phyloP scores from a whole-genome alignment of 208 protist species.

The Trichomonas vaginalis region DNA sequence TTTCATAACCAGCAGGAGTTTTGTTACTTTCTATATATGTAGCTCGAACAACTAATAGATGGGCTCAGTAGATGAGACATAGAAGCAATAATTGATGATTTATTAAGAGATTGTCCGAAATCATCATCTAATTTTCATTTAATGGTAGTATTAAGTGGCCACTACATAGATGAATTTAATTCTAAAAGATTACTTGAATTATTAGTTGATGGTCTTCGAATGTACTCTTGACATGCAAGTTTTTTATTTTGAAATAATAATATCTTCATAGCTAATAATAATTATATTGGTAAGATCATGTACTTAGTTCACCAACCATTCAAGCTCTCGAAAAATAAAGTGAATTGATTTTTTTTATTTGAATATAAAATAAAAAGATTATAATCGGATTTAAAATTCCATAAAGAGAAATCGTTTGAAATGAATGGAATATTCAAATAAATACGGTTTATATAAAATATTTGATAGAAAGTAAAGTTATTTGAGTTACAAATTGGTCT shows the following conservation, averaged over 20 bases:
- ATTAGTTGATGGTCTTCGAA: not conserved
- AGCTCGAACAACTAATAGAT: not conserved
- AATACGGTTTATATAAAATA: too few species aligned
- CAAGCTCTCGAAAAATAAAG: too few species aligned
- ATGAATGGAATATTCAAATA: too few species aligned
- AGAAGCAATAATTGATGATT: not conserved
- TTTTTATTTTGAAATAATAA: too few species aligned
- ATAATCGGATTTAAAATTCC: too few species aligned
- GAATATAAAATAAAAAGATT: too few species aligned
- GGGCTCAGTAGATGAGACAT: not conserved
- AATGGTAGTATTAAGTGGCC: not conserved
- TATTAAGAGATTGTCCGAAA: not conserved
- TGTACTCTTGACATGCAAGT: not conserved
- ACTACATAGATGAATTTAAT: not conserved
- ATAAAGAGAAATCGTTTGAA: too few species aligned
- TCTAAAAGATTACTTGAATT: not conserved
- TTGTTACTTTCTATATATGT: not conserved
- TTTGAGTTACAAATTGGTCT: not conserved
- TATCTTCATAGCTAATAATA: too few species aligned
- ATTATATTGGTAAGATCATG: too few species aligned
- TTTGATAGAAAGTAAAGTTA: not conserved
- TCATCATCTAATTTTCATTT: not conserved
- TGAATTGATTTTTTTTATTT: too few species aligned
- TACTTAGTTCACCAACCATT: too few species aligned
- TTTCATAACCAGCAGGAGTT: not conserved